Percentiles rank a stretch among this genome's conserved stretches.
Evolutionary conservation across 2,329 filamentous ascomycete species (phyloP).

Genomic region (Aspergillus jensenii): DNA sequence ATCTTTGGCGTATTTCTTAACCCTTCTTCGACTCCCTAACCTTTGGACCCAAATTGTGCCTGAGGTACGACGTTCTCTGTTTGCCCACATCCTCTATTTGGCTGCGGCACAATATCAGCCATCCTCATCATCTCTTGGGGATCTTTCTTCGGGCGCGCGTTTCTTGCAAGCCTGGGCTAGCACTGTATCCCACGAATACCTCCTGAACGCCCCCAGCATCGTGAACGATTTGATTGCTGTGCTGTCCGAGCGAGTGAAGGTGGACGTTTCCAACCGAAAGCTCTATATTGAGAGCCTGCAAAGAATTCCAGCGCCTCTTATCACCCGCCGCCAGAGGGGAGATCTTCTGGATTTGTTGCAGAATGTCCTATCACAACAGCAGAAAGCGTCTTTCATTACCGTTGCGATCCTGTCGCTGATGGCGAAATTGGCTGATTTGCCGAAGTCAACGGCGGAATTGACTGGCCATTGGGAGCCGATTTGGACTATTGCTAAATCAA

Average conservation of each 20-base stretch:
- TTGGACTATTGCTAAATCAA: conserved; percentile 37
- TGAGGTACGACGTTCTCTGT: conserved; percentile 32
- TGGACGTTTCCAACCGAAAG: conserved; percentile 26
- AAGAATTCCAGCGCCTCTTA: conserved; percentile 35
- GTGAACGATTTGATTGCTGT: conserved; percentile 36
- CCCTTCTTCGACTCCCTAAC: conserved; percentile 31
- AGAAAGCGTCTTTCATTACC: conserved; percentile 25
- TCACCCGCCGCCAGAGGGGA: conserved; percentile 39
- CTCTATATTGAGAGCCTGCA: conserved; percentile 38
- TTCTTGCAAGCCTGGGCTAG: conserved; percentile 40
- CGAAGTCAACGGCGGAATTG: conserved; percentile 37
- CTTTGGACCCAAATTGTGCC: conserved; percentile 30
- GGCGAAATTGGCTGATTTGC: conserved; percentile 40
- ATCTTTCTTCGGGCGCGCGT: conserved; percentile 24
- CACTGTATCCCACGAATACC: conserved; percentile 41
- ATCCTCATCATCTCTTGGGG: conserved; percentile 27
- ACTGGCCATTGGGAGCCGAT: conserved; percentile 37
- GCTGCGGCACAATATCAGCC: conserved; percentile 30
- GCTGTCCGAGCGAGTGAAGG: conserved; percentile 33
- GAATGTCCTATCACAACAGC: conserved; percentile 30
- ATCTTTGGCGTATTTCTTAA: conserved; percentile 35
- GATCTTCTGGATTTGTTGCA: conserved; percentile 36
- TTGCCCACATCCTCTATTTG: conserved; percentile 34
- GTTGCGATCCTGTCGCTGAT: conserved; percentile 39
- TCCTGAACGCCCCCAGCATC: conserved; percentile 33